Base-by-base conservation (phyloP, 257 asterid species). In the Capsicum chinense region DNA sequence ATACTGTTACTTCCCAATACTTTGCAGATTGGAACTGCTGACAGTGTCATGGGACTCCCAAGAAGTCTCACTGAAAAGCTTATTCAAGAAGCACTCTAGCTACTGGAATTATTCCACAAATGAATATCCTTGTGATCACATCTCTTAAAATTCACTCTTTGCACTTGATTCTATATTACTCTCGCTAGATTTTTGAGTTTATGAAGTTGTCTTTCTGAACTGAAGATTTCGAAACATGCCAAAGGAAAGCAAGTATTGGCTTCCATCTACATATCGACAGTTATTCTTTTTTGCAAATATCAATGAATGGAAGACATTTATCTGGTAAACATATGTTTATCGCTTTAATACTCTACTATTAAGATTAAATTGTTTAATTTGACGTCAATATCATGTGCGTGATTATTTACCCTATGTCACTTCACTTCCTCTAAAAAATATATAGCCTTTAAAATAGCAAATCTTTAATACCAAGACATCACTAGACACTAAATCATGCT, bases 1-100 rank as follows among this genome's bases (percentile, higher is more conserved):
- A 42, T 83, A 80, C 42, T 70, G 35, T 56, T 62, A 17, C 15
- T 68, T 67, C n/a, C 47, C 33, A 79, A 35, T 50, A 15, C 76
- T 85, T 52, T 83, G 52, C 92, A 94, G 98, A 84, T 94, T 86
- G 99, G 99, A 87, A 91, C 95, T 60, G 88, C 74, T 74, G 99
- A 93, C 86, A 90, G 95, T 81, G 92, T 95, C 69, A 95, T 94
- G 98, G 99, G 98, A 85, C 97, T 94, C 76, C 90, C 97, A 6
- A 94, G 91, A 90, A 62, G 90, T 85, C 92, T 94, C 59, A 88
- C 95, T 14, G 93, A 92, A 88, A 93, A 90, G 79, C 92, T 95
- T 85, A 92, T 95, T 80, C 86, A 88, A 82, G 99, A 94, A 71
- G 91, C 87, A 56, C 89, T 93, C 47, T 85, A 78, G 81, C 64